These are phyloP conservation scores for Chernovozyma aurita DNA, from an alignment of 1,139 yeast species.

Conservation along the genomic window DNA sequence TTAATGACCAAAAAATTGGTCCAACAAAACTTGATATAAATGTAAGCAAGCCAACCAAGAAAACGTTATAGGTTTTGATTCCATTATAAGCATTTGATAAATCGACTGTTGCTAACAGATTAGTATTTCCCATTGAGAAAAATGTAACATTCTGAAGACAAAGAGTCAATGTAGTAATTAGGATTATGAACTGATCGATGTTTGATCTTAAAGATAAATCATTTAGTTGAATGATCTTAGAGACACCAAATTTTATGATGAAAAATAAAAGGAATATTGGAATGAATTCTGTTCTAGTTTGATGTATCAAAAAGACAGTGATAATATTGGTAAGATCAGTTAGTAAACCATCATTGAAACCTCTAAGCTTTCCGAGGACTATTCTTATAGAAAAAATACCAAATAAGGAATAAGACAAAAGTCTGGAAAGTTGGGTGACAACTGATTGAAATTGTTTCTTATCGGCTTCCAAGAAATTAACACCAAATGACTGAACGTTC, in stretches of 20 bases:
- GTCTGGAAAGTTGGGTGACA: conserved; percentile 24
- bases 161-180: conserved; percentile 20
- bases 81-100: conserved; percentile 93
- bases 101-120: conserved; percentile 87
- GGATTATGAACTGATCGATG: conserved; percentile 20
- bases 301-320: conserved; percentile 61
- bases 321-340: conserved; percentile 43
- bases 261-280: conserved; percentile 61
- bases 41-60: conserved; percentile 74
- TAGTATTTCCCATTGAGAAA: conserved; percentile 87
- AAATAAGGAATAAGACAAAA: conserved; percentile 19
- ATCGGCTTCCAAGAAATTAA: conserved; percentile 12
- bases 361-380: conserved; percentile 21
- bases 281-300: conserved; percentile 62
- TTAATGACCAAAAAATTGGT: conserved; percentile 78
- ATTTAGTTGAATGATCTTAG: conserved; percentile 11
- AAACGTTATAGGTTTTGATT: conserved; percentile 59
- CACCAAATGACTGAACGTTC: conserved; percentile 24
- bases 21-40: conserved; percentile 81
- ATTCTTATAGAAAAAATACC: conserved; percentile 21
- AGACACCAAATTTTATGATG: conserved; percentile 27
- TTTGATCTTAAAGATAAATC: conserved; percentile 8
- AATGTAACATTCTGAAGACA: conserved; percentile 70
- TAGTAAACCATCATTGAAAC: conserved; percentile 21
- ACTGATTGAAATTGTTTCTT: conserved; percentile 23